These are phyloP conservation scores for Mallotus nudiflorus DNA, from an alignment of 345 rosid species.

Conservation along the genomic window DNA sequence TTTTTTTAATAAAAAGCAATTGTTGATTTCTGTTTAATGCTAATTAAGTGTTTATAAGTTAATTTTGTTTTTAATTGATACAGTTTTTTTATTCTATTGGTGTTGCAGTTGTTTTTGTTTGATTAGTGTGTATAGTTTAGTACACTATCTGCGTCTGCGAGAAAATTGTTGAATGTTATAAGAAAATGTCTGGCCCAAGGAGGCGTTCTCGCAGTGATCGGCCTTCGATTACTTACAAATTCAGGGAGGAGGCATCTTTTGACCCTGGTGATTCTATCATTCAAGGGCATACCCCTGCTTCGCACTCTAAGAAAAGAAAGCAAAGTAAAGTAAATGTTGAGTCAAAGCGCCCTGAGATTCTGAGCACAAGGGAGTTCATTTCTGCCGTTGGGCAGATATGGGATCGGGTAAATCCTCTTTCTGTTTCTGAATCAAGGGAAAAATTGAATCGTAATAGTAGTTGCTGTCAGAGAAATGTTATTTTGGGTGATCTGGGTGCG, in stretches of 20 bases:
- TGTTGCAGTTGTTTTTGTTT: constrained; percentile 24
- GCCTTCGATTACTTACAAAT: constrained; percentile 56
- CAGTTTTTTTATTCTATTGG: constrained; percentile 3
- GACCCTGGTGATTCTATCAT: constrained; percentile 45
- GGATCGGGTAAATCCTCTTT: constrained; percentile 61
- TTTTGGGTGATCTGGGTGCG: constrained; percentile 25
- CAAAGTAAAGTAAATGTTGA: constrained; percentile 27
- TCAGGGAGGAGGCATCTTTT: constrained; percentile 46
- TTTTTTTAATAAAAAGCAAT: background rate
- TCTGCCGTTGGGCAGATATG: constrained; percentile 69
- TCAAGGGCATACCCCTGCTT: constrained; percentile 28
- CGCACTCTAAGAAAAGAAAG: constrained; percentile 24
- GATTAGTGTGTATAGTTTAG: no score
- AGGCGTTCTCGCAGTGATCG: constrained; percentile 35
- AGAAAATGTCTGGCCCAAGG: constrained; percentile 49
- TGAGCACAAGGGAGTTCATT: constrained; percentile 59
- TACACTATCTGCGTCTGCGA: constrained; percentile 19
- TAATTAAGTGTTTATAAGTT: background rate
- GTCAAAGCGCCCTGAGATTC: constrained; percentile 34
- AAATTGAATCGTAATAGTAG: constrained; percentile 15
- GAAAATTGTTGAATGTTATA: constrained; percentile 22
- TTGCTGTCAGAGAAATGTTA: constrained; percentile 28
- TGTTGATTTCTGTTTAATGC: background rate
- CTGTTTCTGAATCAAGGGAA: no score
- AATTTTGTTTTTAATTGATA: constrained; percentile 12